Conservation (phyloP, 352 stramenopile genomes). For the Elongisporangium prolatum region DNA sequence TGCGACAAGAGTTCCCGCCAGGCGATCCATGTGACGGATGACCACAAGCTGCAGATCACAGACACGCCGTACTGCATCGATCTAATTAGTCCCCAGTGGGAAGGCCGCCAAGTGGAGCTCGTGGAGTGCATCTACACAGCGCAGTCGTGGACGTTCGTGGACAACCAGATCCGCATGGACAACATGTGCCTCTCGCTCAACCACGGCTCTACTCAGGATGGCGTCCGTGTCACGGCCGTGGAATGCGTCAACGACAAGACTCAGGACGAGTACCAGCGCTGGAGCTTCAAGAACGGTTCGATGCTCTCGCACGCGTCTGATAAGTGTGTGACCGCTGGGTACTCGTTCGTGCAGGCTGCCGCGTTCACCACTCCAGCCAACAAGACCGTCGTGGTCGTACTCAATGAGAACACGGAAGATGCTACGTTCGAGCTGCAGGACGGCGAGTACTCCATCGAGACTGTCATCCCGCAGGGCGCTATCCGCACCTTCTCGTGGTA, state of each 20-base stretch:
- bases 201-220: conserved; percentile 49
- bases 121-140: conserved; percentile 65
- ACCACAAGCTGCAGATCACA: conserved; percentile 69
- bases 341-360: conserved; percentile 63
- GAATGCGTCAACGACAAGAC: conserved; percentile 36
- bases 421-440: conserved; percentile 58
- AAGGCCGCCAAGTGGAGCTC: conserved; percentile 54
- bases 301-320: conserved; percentile 46
- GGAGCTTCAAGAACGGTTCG: conserved; percentile 51
- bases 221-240: conserved; percentile 45
- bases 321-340: conserved; percentile 78
- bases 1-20: conserved; percentile 73
- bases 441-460: conserved; percentile 35
- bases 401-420: conserved; percentile 83
- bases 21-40: conserved; percentile 40
- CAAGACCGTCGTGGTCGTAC: conserved; percentile 71
- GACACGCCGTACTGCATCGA: conserved; percentile 61
- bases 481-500: conserved; percentile 79
- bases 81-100: conserved; percentile 36
- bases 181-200: conserved; percentile 68
- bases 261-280: conserved; percentile 39
- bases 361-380: conserved; percentile 72
- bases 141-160: conserved; percentile 61
- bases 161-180: conserved; percentile 47
- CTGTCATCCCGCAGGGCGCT: conserved; percentile 42